Percentiles rank a stretch among this genome's conserved stretches.
These are phyloP conservation scores for Fusarium tricinctum DNA, from an alignment of 2,329 filamentous ascomycete species.

Conservation along the genomic window DNA sequence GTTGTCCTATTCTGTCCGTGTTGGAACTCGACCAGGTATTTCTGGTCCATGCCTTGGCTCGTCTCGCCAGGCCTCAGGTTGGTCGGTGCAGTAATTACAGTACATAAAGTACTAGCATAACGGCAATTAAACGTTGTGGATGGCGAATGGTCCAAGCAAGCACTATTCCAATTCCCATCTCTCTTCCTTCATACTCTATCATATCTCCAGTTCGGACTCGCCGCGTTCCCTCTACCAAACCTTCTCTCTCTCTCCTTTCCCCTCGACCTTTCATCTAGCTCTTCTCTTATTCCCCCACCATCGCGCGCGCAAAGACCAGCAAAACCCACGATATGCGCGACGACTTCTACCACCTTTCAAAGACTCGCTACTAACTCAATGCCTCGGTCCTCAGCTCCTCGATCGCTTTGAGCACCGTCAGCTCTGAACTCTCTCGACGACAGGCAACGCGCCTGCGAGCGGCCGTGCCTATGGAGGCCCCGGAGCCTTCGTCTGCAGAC, in stretches of 20 bases:
- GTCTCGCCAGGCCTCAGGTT: slow-evolving; percentile 36
- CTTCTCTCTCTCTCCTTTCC: slow-evolving; percentile 14
- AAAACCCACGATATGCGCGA: slow-evolving; percentile 38
- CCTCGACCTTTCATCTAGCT: slow-evolving; percentile 1
- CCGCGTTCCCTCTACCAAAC: slow-evolving; percentile 14
- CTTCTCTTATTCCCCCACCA: slow-evolving; percentile 13
- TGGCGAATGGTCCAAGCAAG: slow-evolving; percentile 42
- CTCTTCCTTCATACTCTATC: slow-evolving; percentile 18
- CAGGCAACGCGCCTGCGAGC: slow-evolving; percentile 38
- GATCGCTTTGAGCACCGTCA: slow-evolving; percentile 48
- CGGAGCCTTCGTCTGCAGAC: slow-evolving; percentile 45
- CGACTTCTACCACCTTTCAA: slow-evolving; percentile 17
- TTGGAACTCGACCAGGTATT: slow-evolving; percentile 28
- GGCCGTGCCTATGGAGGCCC: slow-evolving; percentile 50
- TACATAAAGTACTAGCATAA: slow-evolving; percentile 40
- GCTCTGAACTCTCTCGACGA: slow-evolving; percentile 47
- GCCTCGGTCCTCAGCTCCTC: slow-evolving; percentile 42
- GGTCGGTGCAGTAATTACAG: slow-evolving; percentile 39
- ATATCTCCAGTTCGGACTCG: slow-evolving; percentile 29
- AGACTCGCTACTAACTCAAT: slow-evolving; percentile 47
- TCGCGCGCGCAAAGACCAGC: slow-evolving; percentile 14
- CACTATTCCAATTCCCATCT: slow-evolving; percentile 11
- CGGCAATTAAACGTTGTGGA: slow-evolving; percentile 43
- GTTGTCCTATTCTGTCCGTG: slow-evolving; percentile 7
- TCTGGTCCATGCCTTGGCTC: slow-evolving; percentile 14